phyloP scores from a whole-genome alignment of 225 moss, liverwort and hornwort genomes.

The Physcomitrium patens region DNA sequence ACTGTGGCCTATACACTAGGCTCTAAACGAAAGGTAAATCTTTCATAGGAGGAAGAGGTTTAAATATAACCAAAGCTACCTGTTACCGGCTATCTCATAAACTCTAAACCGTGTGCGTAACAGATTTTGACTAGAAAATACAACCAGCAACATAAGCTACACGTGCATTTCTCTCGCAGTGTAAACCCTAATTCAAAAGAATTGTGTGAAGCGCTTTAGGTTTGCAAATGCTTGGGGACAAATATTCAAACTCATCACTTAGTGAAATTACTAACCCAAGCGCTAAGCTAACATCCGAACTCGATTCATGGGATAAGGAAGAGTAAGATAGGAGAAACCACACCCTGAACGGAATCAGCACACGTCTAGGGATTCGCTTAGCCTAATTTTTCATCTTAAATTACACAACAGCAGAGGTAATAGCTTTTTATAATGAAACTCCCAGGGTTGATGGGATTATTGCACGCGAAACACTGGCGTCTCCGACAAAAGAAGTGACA shows the following conservation, averaged over 20 bases:
- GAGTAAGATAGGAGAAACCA: not conserved
- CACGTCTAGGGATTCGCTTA: not conserved
- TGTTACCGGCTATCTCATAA: conserved; percentile 5
- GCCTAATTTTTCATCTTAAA: not conserved
- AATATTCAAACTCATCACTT: conserved; percentile 7
- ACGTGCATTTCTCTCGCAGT: conserved; percentile 1
- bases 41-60: not conserved
- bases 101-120: not conserved
- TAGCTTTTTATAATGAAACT: not conserved
- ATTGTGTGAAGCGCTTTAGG: not conserved
- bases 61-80: conserved; percentile 6
- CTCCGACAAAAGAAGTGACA: not conserved
- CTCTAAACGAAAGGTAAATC: not conserved
- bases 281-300: not conserved
- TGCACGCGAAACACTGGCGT: not conserved
- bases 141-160: not conserved
- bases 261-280: conserved; percentile 14
- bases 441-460: not conserved
- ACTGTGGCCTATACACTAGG: conserved; percentile 21
- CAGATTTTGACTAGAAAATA: not conserved
- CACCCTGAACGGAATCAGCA: not conserved
- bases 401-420: not conserved
- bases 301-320: not conserved
- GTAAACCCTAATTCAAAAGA: conserved; percentile 24
- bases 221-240: conserved; percentile 8